Base-by-base conservation (phyloP, 164 flowering plant species). In the Warburgia ugandensis region DNA sequence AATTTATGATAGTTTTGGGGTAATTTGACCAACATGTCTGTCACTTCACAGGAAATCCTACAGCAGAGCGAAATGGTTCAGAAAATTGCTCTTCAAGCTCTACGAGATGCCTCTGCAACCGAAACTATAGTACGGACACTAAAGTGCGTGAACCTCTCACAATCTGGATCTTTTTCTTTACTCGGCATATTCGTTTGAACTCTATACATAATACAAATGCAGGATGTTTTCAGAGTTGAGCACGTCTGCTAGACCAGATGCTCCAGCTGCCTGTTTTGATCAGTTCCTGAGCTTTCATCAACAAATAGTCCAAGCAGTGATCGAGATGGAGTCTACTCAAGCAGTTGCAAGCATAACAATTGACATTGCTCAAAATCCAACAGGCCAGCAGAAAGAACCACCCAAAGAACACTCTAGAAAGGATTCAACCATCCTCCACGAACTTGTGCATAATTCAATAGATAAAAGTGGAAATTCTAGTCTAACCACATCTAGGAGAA, bases 21-120 rank as follows among this genome's bases (percentile, higher is more conserved):
- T 16, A 6, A 5, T 8, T 29, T 4, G 20, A n/a, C n/a, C 30
- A 29, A 46, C 16, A 29, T 16, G 37, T 48, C 9, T 13, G 17
- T 36, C 32, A 23, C 10, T 25, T 29, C 1, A 48, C 72, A 92
- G 96, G 97, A 92, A 75, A 95, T 94, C 16, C 50, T 81, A 46
- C 81, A 79, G 66, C 92, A 81, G 52, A 49, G 88, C 40, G 98
- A 91, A 59, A 65, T 72, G 45, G 78, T 92, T 27, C 95, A 87
- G 66, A 91, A 81, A 58, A 59, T 78, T 37, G 96, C 96, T 30
- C 80, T 81, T 59, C 95, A 83, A 68, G 98, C 98, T 21, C 67
- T 84, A 20, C 75, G 94, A 74, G 85, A 87, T 42, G 92, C 96
- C 25, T 59, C 84, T 14, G 87, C 95, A 6, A 81, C 85, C 0